phyloP scores from a whole-genome alignment of 1,284 basidiomycete genomes.

The Ceratobasidium sp. region DNA sequence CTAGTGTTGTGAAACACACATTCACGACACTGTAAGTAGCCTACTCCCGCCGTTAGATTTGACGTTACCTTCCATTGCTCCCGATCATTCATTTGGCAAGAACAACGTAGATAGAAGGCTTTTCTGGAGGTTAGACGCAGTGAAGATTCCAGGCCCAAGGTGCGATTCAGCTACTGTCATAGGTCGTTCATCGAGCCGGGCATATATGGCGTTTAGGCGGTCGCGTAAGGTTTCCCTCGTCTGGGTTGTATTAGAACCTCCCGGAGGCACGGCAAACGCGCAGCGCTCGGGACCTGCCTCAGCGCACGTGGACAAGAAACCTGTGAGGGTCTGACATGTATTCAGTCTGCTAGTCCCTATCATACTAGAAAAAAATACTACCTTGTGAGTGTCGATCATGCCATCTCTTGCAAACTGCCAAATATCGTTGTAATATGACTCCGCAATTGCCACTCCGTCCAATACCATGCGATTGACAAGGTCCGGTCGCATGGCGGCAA shows the following conservation, averaged over 20 bases:
- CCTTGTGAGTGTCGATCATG: slow-evolving; percentile 50
- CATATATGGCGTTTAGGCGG: slow-evolving; percentile 13
- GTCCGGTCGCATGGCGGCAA: slow-evolving; percentile 45
- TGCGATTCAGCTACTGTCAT: slow-evolving; percentile 5
- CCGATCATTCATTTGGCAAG: background rate
- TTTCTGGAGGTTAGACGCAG: slow-evolving; percentile 3
- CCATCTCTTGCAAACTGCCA: slow-evolving; percentile 49
- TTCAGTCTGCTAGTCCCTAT: no score
- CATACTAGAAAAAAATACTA: background rate
- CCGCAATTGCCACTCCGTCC: slow-evolving; percentile 49
- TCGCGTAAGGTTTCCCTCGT: slow-evolving; percentile 21
- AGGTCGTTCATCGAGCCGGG: background rate
- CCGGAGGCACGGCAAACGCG: slow-evolving; percentile 5
- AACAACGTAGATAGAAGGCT: background rate
- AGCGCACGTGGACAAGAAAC: slow-evolving; percentile 49
- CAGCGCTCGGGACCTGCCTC: slow-evolving; percentile 47
- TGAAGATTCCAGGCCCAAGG: slow-evolving; percentile 22
- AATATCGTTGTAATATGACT: slow-evolving; percentile 50
- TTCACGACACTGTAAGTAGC: no score
- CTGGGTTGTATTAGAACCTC: background rate
- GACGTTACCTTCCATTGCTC: background rate
- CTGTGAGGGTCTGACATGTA: background rate
- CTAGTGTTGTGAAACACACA: no score
- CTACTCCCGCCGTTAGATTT: background rate
- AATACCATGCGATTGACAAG: slow-evolving; percentile 52